Evolutionary conservation across 225 moss, liverwort and hornwort species (phyloP), one percentile per base, ranked within the genome.

Genomic region (Polytrichum formosum): DNA sequence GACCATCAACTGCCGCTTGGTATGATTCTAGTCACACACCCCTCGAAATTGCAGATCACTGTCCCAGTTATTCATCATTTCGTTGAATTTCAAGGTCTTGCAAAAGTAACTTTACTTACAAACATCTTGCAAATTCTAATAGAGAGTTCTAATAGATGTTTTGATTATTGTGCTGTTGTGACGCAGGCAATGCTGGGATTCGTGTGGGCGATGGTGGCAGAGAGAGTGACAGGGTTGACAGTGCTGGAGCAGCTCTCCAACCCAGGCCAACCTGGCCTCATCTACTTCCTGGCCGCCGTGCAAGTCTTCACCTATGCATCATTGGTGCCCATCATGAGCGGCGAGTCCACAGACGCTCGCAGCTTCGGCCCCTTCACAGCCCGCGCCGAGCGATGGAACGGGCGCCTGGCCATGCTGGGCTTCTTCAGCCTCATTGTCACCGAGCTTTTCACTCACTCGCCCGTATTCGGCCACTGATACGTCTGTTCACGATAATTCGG

Each of bases 241-340:
- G 83, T 83, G 6, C 72, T 83, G 60, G 83, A 83, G 77, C 83
- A 83, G 74, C 68, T 84, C 2, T 54, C 70, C 31, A 16, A 7
- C 67, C 65, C 0, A 55, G 63, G 62, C 74, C 71, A 56, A 18
- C 74, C 8, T 33, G 67, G 74, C 4, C 25, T 80, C 19, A 66
- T 75, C 19, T 80, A 62, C 28, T 80, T 84, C 66, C 65, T 80
- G 56, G 80, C 63, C 5, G 75, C 66, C 0, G 68, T 80, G 56
- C 80, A 84, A 55, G 26, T 84, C 2, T 66, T 84, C 77, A 80
- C 83, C 22, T 77, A 84, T 53, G 80, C 80, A 0, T 75, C 80
- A 1, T 65, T 84, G 58, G 80, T 84, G 13, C 84, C 80, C 17
- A 78, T 84, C 59, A 5, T 73, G 18, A 78, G 66, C 10, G 72